Evolutionary conservation across 129 eudicot genomes (phyloP), one percentile per base, ranked within the genome.

Genomic region (Tagetes patula): DNA sequence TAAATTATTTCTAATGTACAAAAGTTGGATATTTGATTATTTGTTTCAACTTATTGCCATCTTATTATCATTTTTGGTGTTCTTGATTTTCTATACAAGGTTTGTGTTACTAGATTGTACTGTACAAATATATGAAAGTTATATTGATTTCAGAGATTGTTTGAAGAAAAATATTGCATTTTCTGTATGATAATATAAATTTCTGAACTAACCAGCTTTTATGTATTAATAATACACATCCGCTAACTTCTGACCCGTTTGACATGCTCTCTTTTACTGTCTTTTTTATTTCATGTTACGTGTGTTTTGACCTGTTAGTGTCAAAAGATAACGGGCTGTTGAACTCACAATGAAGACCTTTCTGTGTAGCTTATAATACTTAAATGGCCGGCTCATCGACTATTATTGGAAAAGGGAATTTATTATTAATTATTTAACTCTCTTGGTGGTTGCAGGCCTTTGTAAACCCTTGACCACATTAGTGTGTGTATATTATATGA

Each of bases 41-140:
- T 60, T 61, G 20, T n/a, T 70, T 4, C 59, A 54, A 53, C 37
- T 3, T 72, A 34, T 79, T 72, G 68, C 68, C 49, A 14, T 72
- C 12, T 30, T 37, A 42, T n/a, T 34, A 39, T 79, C 72, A 65
- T 79, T 79, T 79, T 72, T 79, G 56, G 82, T 60, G 71, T 64
- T 65, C 30, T 79, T 79, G 53, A 55, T 79, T 65, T 33, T 48
- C 33, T 69, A 48, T 70, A 30, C 43, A 69, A 58, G 63, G 75
- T 66, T 48, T 65, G 67, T 13, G n/a, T 63, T 77, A 27, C 49
- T 45, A 7, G 67, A 72, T 34, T 79, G 74, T 55, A 65, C 10
- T 45, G 48, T 75, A 67, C 65, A 75, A 64, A 50, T 64, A 11
- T 33, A 62, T 50, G 59, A 73, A 62, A 74, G 20, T 27, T 64